A percentile compares a stretch with the other conserved stretches of the same genome.
Conservation (phyloP, 1,139 yeast genomes). For the Geotrichum candidum region DNA sequence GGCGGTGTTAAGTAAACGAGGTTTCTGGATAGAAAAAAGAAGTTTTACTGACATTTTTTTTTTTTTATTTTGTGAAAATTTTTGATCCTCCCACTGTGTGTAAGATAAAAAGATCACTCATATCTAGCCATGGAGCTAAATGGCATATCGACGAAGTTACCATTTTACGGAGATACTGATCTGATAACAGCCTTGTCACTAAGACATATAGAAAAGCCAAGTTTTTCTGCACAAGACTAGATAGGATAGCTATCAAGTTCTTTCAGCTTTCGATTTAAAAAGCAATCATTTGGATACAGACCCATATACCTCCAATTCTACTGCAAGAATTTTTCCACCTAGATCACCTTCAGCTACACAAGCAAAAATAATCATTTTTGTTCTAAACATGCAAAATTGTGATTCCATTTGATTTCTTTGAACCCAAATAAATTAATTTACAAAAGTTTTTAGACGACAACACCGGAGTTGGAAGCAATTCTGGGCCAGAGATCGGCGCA, state of each 20-base stretch:
- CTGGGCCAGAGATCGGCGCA: conserved; percentile 99
- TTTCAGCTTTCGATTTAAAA: too few species aligned
- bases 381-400: not conserved
- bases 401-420: not conserved
- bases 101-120: not conserved
- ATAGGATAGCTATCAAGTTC: not conserved
- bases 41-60: too few species aligned
- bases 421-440: conserved; percentile 13
- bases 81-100: not conserved
- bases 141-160: not conserved
- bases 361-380: not conserved
- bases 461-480: conserved; percentile 99
- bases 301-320: too few species aligned
- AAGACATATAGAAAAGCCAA: not conserved
- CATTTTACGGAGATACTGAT: not conserved
- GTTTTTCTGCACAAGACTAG: not conserved
- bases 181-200: not conserved
- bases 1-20: not conserved
- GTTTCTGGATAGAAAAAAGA: not conserved
- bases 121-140: not conserved
- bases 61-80: not conserved
- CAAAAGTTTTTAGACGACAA: conserved; percentile 69
- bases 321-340: not conserved
- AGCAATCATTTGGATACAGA: too few species aligned
- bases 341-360: not conserved